A percentile compares a stretch with the other conserved stretches of the same genome.
phyloP scores from a whole-genome alignment of 2,329 filamentous ascomycete species.

The Xylariaceae sp. region DNA sequence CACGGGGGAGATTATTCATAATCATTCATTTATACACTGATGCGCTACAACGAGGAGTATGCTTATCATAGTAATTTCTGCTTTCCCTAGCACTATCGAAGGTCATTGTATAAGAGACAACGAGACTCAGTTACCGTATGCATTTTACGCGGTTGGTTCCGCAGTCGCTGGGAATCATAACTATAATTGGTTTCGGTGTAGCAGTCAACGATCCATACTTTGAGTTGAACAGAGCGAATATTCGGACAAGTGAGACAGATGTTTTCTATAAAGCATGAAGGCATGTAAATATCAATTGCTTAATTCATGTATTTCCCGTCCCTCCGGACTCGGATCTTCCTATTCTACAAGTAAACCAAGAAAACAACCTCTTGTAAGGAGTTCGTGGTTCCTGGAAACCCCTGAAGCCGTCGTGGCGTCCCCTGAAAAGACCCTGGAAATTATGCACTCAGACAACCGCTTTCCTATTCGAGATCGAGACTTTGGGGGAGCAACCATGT shows the following conservation, averaged over 20 bases:
- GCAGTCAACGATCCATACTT: slow-evolving; percentile 11
- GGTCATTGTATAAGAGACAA: background rate
- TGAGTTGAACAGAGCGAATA: slow-evolving; percentile 19
- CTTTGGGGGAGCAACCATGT: slow-evolving; percentile 1
- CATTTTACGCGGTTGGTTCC: background rate
- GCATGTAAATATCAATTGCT: slow-evolving; percentile 13
- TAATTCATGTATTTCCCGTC: slow-evolving; percentile 11
- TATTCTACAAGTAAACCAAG: slow-evolving; percentile 13
- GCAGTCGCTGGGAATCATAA: background rate
- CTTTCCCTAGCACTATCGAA: background rate
- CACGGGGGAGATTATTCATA: no score
- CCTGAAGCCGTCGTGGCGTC: slow-evolving; percentile 13
- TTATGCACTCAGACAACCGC: slow-evolving; percentile 29
- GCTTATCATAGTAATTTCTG: background rate
- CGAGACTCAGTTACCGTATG: background rate
- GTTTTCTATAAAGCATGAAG: slow-evolving; percentile 1
- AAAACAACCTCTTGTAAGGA: slow-evolving; percentile 13
- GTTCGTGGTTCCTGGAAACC: slow-evolving; percentile 16
- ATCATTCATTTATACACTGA: background rate
- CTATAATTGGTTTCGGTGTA: background rate
- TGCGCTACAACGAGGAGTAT: background rate
- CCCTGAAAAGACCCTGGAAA: slow-evolving; percentile 23
- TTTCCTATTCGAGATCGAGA: slow-evolving; percentile 25
- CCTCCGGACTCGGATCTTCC: slow-evolving; percentile 4
- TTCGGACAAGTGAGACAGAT: slow-evolving; percentile 22